These are phyloP conservation scores for Canna indica DNA, from an alignment of 176 grass and related monocot genomes.

Conservation along the genomic window DNA sequence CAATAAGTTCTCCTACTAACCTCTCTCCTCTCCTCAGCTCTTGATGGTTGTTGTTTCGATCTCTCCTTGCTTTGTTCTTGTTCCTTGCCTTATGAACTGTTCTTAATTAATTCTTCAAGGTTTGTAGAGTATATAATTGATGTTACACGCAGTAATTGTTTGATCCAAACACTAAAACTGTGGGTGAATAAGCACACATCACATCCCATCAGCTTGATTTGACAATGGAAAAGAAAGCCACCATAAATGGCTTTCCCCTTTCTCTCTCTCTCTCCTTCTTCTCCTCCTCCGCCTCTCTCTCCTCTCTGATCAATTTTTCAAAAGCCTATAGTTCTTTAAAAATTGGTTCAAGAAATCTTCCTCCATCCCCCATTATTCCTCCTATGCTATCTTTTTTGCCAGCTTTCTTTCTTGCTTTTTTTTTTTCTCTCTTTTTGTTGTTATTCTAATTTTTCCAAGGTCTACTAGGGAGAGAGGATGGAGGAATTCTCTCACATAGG, in stretches of 20 bases:
- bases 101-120: not conserved
- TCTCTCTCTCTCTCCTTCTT: too few relatives aligned
- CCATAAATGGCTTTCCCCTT: not conserved
- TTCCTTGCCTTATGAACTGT: not conserved
- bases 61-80: not conserved
- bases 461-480: slow-evolving; percentile 7
- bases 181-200: not conserved
- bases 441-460: not conserved
- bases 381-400: not conserved
- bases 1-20: not conserved
- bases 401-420: not conserved
- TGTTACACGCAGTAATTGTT: slow-evolving; percentile 2
- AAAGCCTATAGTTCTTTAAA: not conserved
- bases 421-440: not conserved
- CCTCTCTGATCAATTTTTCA: not conserved
- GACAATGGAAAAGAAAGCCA: slow-evolving; percentile 2
- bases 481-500: slow-evolving; percentile 29
- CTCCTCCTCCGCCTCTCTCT: too few relatives aligned
- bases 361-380: not conserved
- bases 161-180: not conserved
- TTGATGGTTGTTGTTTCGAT: too few relatives aligned
- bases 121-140: too few relatives aligned
- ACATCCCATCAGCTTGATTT: slow-evolving; percentile 11
- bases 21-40: not conserved
- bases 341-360: not conserved